A percentile compares a stretch with the other conserved stretches of the same genome.
phyloP scores from a whole-genome alignment of 2,329 filamentous ascomycete genomes.

The Aspergillus ochraceoroseus region DNA sequence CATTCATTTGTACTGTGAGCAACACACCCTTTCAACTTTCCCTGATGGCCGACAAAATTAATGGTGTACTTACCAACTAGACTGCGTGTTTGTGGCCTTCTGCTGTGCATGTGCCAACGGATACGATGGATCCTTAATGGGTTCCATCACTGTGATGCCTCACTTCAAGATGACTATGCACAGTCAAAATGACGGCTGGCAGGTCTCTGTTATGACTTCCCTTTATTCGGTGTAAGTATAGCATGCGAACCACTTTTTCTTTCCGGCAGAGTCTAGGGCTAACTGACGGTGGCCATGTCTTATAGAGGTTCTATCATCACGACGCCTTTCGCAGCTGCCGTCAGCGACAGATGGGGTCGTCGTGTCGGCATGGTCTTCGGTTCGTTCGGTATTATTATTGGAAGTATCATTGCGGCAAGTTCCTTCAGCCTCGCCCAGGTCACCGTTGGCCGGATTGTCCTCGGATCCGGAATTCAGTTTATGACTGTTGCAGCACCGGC shows the following conservation, averaged over 20 bases:
- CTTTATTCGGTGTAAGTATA: constrained; percentile 48
- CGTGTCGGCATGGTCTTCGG: constrained; percentile 47
- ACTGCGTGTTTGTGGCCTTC: constrained; percentile 43
- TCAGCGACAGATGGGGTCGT: constrained; percentile 46
- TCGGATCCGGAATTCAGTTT: constrained; percentile 47
- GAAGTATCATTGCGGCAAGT: constrained; percentile 44
- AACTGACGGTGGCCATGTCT: background rate
- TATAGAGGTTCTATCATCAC: constrained; percentile 39
- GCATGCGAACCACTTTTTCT: no score
- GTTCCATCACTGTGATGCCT: constrained; percentile 29
- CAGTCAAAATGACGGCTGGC: constrained; percentile 36
- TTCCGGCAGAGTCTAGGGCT: no score
- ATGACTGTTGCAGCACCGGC: constrained; percentile 50
- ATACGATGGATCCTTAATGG: constrained; percentile 34
- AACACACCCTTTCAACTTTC: background rate
- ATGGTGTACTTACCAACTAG: constrained; percentile 21
- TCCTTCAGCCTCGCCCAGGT: constrained; percentile 38
- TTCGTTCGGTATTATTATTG: constrained; percentile 44
- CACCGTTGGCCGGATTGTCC: constrained; percentile 47
- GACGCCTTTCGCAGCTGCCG: constrained; percentile 41
- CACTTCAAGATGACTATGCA: constrained; percentile 40
- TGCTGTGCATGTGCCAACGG: constrained; percentile 34
- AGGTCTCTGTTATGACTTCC: constrained; percentile 42
- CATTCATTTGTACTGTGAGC: constrained; percentile 32
- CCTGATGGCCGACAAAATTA: constrained; percentile 17